These are phyloP conservation scores for Termitomyces sp. DNA, from an alignment of 768 basidiomycete species.

Conservation along the genomic window DNA sequence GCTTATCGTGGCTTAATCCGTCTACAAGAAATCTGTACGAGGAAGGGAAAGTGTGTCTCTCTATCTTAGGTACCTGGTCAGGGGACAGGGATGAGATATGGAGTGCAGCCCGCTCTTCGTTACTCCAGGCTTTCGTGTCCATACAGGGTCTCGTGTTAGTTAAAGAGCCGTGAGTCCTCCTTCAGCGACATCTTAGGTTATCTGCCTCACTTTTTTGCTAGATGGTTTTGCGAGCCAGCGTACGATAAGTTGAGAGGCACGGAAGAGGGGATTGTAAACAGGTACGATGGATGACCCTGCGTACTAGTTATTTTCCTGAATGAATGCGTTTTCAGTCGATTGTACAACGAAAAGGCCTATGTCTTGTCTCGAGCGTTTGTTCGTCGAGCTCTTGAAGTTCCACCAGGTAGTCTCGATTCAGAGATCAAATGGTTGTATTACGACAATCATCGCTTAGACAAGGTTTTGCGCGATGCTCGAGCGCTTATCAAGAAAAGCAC, in stretches of 20 bases:
- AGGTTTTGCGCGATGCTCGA: slow-evolving; percentile 63
- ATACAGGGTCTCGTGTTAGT: slow-evolving; percentile 93
- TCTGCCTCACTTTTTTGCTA: slow-evolving; percentile 22
- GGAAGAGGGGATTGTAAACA: slow-evolving; percentile 85
- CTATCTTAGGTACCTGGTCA: slow-evolving; percentile 88
- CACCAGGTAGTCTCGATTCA: slow-evolving; percentile 62
- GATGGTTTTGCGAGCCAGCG: slow-evolving; percentile 91
- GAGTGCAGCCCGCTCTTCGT: slow-evolving; percentile 79
- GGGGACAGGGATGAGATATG: slow-evolving; percentile 88
- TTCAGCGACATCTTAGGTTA: not conserved
- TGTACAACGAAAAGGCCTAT: slow-evolving; percentile 93
- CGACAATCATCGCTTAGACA: slow-evolving; percentile 56
- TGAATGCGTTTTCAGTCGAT: slow-evolving; percentile 50
- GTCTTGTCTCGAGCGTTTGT: slow-evolving; percentile 89
- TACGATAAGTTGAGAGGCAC: slow-evolving; percentile 92
- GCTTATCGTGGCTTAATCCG: not conserved
- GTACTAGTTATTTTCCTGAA: not conserved
- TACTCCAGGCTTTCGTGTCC: slow-evolving; percentile 90
- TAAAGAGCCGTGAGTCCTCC: slow-evolving; percentile 74
- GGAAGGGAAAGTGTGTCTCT: slow-evolving; percentile 92
- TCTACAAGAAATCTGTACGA: slow-evolving; percentile 78
- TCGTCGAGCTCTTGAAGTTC: slow-evolving; percentile 81
- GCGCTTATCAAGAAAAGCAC: slow-evolving; percentile 68
- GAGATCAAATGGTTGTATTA: slow-evolving; percentile 79
- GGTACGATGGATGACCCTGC: slow-evolving; percentile 34